Percentiles rank a stretch among this genome's conserved stretches.
Conservation (phyloP, 2,329 filamentous ascomycete genomes). For the Hysterium pulicare region DNA sequence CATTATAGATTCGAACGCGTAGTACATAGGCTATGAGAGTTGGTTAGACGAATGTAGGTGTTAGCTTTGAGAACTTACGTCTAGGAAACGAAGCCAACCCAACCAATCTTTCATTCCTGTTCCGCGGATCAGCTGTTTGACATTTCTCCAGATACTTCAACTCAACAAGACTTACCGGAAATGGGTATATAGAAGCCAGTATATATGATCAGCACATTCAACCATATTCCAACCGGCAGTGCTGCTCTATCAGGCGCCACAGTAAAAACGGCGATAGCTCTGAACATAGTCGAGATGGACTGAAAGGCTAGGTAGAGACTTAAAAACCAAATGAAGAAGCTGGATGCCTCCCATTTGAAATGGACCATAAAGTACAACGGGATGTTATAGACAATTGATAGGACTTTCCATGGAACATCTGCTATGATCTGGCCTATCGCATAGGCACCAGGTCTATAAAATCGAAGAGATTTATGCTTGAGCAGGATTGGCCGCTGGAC, state of each 20-base stretch:
- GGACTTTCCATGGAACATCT: slow-evolving; percentile 55
- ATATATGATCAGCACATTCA: slow-evolving; percentile 39
- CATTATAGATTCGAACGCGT: slow-evolving; percentile 66
- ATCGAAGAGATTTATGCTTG: slow-evolving; percentile 69
- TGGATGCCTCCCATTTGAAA: slow-evolving; percentile 54
- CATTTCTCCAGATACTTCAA: too few species aligned
- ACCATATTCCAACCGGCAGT: slow-evolving; percentile 38
- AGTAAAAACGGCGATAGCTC: slow-evolving; percentile 33
- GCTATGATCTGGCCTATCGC: slow-evolving; percentile 57
- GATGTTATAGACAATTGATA: slow-evolving; percentile 57
- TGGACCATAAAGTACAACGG: slow-evolving; percentile 62
- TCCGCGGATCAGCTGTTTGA: too few species aligned
- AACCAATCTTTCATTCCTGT: slow-evolving; percentile 43
- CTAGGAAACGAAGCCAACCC: slow-evolving; percentile 40
- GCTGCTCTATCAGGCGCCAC: slow-evolving; percentile 36
- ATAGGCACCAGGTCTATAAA: slow-evolving; percentile 63
- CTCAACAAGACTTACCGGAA: too few species aligned
- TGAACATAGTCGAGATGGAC: slow-evolving; percentile 43
- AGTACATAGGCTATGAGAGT: slow-evolving; percentile 59
- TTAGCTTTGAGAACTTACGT: slow-evolving; percentile 11
- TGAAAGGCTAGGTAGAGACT: slow-evolving; percentile 58
- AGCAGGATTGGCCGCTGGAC: slow-evolving; percentile 61
- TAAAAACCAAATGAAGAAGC: slow-evolving; percentile 60
- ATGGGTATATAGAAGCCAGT: slow-evolving; percentile 40
- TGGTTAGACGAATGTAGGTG: too few species aligned